These are phyloP conservation scores for Aegilops sharonensis DNA, from an alignment of 176 grass and related monocot genomes.

Conservation along the genomic window DNA sequence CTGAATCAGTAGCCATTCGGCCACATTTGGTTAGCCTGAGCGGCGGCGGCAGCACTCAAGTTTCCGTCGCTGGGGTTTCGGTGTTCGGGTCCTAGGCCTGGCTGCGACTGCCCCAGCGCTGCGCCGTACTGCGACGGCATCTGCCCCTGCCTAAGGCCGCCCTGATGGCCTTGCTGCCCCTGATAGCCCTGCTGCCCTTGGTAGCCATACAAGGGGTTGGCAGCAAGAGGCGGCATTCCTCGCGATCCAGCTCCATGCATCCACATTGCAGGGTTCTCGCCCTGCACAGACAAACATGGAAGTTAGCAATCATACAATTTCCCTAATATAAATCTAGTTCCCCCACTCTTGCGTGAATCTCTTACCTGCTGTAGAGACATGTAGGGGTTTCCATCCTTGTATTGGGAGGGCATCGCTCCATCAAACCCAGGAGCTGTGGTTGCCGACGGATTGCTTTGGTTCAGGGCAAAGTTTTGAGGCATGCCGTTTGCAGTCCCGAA, in stretches of 20 bases:
- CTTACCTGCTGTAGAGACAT: slow-evolving; percentile 73
- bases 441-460: slow-evolving; percentile 49
- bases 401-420: slow-evolving; percentile 53
- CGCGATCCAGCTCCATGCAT: slow-evolving; percentile 63
- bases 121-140: slow-evolving; percentile 46
- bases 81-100: slow-evolving; percentile 49
- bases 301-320: background rate
- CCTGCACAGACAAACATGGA: slow-evolving; percentile 26
- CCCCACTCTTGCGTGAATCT: background rate
- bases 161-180: slow-evolving; percentile 58
- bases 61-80: slow-evolving; percentile 56
- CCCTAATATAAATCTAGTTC: background rate
- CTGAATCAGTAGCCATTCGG: slow-evolving; percentile 54
- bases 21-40: slow-evolving; percentile 70
- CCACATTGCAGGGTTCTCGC: slow-evolving; percentile 72
- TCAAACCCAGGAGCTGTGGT: slow-evolving; percentile 56
- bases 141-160: slow-evolving; percentile 47
- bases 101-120: slow-evolving; percentile 49
- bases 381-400: slow-evolving; percentile 68
- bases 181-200: slow-evolving; percentile 46
- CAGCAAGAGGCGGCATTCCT: slow-evolving; percentile 59
- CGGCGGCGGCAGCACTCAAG: slow-evolving; percentile 33
- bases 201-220: slow-evolving; percentile 62
- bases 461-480: slow-evolving; percentile 58
- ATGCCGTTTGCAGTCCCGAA: slow-evolving; percentile 58